A percentile compares a stretch with the other conserved stretches of the same genome.
These are phyloP conservation scores for Candida adriatica DNA, from an alignment of 805 yeast genomes.

Conservation along the genomic window DNA sequence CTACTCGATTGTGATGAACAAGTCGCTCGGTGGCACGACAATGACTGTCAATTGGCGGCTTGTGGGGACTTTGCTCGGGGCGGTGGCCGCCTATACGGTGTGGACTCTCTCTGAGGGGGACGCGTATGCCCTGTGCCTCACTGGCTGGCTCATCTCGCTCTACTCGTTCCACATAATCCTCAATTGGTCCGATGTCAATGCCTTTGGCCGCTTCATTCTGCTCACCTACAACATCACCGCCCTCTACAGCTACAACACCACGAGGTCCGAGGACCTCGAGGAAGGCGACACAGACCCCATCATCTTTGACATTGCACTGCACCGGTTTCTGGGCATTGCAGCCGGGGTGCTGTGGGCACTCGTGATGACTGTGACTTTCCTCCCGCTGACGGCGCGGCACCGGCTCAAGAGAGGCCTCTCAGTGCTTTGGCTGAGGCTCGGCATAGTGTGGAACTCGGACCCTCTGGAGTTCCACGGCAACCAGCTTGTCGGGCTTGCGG, in stretches of 20 bases:
- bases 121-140: slow-evolving; percentile 43
- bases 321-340: slow-evolving; percentile 65
- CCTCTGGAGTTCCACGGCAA: slow-evolving; percentile 42
- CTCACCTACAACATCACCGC: slow-evolving; percentile 76
- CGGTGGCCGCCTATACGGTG: slow-evolving; percentile 47
- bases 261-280: slow-evolving; percentile 48
- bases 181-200: slow-evolving; percentile 52
- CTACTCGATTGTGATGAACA: slow-evolving; percentile 77
- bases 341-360: slow-evolving; percentile 76
- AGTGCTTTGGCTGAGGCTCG: slow-evolving; percentile 71
- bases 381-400: slow-evolving; percentile 73
- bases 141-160: slow-evolving; percentile 33
- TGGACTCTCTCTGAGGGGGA: slow-evolving; percentile 58
- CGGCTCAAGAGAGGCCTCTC: slow-evolving; percentile 60
- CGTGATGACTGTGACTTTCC: slow-evolving; percentile 52
- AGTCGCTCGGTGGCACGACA: slow-evolving; percentile 78
- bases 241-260: slow-evolving; percentile 64
- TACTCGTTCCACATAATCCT: slow-evolving; percentile 50
- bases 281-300: slow-evolving; percentile 58
- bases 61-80: slow-evolving; percentile 71
- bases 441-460: slow-evolving; percentile 73
- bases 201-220: slow-evolving; percentile 64
- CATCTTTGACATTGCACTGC: slow-evolving; percentile 68
- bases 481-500: slow-evolving; percentile 20
- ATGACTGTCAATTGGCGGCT: slow-evolving; percentile 71